phyloP scores from a whole-genome alignment of 495 filamentous ascomycete genomes.

The Hyaloscypha finlandica region DNA sequence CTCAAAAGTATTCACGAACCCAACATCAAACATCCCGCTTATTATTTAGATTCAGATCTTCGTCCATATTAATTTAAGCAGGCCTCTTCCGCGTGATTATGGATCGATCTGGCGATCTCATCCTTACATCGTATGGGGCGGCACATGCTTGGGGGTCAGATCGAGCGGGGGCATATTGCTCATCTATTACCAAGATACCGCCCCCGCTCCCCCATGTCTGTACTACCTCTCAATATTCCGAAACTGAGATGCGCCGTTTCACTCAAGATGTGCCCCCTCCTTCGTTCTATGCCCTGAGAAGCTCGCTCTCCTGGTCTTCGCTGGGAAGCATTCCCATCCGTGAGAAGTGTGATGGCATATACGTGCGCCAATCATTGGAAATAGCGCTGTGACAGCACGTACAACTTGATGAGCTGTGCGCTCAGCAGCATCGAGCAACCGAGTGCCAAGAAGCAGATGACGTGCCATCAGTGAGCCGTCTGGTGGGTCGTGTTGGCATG shows the following conservation, averaged over 20 bases:
- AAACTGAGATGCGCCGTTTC: not conserved
- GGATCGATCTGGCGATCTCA: not conserved
- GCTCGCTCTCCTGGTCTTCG: not conserved
- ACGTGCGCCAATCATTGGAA: not conserved
- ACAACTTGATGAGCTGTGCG: not conserved
- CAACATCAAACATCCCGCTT: not conserved
- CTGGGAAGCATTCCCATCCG: not conserved
- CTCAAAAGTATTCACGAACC: not conserved
- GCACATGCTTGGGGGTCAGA: not conserved
- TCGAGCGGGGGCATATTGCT: not conserved
- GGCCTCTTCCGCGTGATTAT: not conserved
- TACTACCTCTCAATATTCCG: not conserved
- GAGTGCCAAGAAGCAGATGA: not conserved
- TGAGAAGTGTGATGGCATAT: not conserved
- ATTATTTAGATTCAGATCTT: conserved; percentile 1
- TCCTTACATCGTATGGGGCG: not conserved
- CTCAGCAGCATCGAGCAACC: not conserved
- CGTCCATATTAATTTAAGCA: not conserved
- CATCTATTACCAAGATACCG: not conserved
- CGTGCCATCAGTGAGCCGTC: not conserved
- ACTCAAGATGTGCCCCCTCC: not conserved
- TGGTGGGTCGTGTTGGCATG: not conserved
- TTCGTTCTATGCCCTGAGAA: not conserved
- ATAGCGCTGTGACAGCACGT: not conserved
- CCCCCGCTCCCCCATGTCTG: not conserved